Evolutionary conservation across 441 rosid genomes (phyloP), one percentile per base, ranked within the genome.

Genomic region (Theobroma grandiflorum): DNA sequence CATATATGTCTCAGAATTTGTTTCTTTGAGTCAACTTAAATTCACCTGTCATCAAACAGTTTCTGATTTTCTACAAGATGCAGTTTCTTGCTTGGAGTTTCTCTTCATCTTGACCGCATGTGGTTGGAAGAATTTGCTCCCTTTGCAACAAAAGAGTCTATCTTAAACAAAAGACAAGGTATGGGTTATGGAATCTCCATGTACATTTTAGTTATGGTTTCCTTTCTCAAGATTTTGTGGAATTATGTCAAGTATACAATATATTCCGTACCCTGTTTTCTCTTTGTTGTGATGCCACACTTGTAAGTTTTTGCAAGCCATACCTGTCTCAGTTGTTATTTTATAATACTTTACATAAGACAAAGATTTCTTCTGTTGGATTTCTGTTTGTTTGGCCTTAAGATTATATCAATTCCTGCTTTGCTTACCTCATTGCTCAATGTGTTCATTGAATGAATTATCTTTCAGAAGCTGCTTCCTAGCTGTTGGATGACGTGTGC

Each of bases 81-180:
- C 66, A 61, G 33, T 31, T 59, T 61, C 38, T 61, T 20, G 9
- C 5, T 58, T 31, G 40, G 12, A 61, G 1, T 10, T n/a, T 57
- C 20, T 57, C 18, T 61, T 33, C 16, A 31, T 61, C 18, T 61
- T 1, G 1, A 15, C 66, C 11, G 66, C 37, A n/a, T 12, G 38
- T 12, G 4, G 66, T 33, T 61, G 40, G 66, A 33, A 61, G 66
- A 11, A 11, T 61, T 31, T 61, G 66, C 66, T 61, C 38, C 38
- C 18, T 0, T 31, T 31, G 38, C 40, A 1, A 12, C 31, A 40
- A 12, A 26, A 61, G 40, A 61, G 18, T 11, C 37, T 22, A 31
- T 61, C 38, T 61, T 61, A 61, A 61, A 61, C 66, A 61, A 61
- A 59, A 61, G 66, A 61, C 31, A 18, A 61, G 66, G 66, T 61